These are phyloP conservation scores for Penicillium sp. DNA, from an alignment of 2,329 filamentous ascomycete species.

Conservation along the genomic window DNA sequence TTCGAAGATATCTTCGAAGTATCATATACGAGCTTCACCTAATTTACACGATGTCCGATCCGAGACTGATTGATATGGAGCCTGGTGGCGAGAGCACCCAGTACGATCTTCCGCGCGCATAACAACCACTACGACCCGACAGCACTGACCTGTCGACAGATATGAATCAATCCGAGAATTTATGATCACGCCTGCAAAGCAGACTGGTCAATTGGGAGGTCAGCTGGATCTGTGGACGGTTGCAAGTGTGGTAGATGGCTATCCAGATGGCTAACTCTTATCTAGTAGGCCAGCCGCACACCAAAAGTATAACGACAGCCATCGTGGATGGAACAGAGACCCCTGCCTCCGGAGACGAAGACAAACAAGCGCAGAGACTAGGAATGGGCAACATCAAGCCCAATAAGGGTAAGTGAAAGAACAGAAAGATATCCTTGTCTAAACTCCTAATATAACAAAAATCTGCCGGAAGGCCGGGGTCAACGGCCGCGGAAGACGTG, in stretches of 20 bases:
- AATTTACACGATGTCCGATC: conserved; percentile 45
- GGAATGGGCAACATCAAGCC: conserved; percentile 54
- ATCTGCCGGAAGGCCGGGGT: conserved; percentile 3
- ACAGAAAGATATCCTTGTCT: conserved; percentile 24
- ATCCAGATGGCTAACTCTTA: conserved; percentile 2
- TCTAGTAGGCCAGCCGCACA: conserved; percentile 32
- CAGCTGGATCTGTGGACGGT: conserved; percentile 10
- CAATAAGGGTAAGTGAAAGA: conserved; percentile 36
- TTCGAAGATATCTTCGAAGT: not conserved
- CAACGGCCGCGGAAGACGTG: conserved; percentile 9
- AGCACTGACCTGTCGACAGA: conserved; percentile 32
- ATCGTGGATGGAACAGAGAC: conserved; percentile 38
- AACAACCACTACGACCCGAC: not conserved
- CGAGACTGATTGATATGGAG: conserved; percentile 59
- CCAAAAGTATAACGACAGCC: conserved; percentile 3
- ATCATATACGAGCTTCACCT: not conserved
- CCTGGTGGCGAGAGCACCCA: conserved; percentile 62
- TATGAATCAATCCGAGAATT: conserved; percentile 60
- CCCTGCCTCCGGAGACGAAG: conserved; percentile 51
- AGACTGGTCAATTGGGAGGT: conserved; percentile 60
- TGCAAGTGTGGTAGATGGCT: not conserved
- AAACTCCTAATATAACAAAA: conserved; percentile 30
- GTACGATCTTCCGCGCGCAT: conserved; percentile 35
- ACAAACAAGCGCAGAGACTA: conserved; percentile 54
- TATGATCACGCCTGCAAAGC: conserved; percentile 52